Evolutionary conservation across 495 filamentous ascomycete species (phyloP).

Genomic region (Rostrohypoxylon terebratum): DNA sequence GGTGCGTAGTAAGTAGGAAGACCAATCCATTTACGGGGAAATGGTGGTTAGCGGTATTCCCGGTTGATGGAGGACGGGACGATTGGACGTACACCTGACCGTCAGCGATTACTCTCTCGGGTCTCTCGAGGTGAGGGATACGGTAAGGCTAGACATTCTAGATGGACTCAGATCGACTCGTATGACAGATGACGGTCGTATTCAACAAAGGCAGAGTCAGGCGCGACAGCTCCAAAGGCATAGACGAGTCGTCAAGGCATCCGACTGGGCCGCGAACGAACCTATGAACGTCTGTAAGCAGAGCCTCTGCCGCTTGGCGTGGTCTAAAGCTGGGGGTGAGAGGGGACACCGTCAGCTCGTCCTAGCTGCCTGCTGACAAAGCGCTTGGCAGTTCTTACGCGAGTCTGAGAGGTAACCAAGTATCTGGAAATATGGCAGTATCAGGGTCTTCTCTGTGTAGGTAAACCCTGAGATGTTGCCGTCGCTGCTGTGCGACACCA

Average conservation of each 20-base stretch:
- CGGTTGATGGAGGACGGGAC: conserved; percentile 9
- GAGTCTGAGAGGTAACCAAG: conserved; percentile 7
- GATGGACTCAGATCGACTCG: conserved; percentile 21
- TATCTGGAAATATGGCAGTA: not conserved
- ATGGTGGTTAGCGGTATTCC: conserved; percentile 24
- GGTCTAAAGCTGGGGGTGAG: conserved; percentile 26
- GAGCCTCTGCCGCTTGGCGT: conserved; percentile 45
- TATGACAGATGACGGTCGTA: conserved; percentile 29
- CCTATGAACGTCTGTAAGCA: conserved; percentile 42
- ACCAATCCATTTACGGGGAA: not conserved
- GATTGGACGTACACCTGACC: conserved; percentile 22
- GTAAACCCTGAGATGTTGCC: conserved; percentile 34
- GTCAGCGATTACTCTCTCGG: conserved; percentile 6
- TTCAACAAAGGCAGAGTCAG: conserved; percentile 31
- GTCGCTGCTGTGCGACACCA: conserved; percentile 40
- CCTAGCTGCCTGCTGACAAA: conserved; percentile 39
- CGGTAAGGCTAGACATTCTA: conserved; percentile 38
- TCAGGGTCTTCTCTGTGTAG: not conserved
- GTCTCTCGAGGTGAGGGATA: conserved; percentile 35
- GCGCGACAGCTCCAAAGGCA: conserved; percentile 21
- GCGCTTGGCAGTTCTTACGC: conserved; percentile 39
- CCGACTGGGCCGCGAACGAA: conserved; percentile 42
- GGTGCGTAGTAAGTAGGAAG: conserved; percentile 5
- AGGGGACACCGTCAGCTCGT: not conserved
- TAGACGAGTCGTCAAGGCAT: conserved; percentile 41